phyloP scores from a whole-genome alignment of 2,329 filamentous ascomycete genomes.

The Lizonia empirigonia region DNA sequence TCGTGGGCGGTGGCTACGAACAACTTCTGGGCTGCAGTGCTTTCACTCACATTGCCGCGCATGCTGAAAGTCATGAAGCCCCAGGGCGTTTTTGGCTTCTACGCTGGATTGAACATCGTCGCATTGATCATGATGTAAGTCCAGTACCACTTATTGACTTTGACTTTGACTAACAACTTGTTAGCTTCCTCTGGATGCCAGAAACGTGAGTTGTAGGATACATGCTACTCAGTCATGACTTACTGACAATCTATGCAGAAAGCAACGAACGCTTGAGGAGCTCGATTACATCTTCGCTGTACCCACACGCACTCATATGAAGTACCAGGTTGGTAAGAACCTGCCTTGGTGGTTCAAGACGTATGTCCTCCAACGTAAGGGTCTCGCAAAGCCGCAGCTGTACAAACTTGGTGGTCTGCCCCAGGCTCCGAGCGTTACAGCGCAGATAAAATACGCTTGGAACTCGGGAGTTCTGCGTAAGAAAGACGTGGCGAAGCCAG shows the following conservation, averaged over 20 bases:
- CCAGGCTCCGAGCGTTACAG: slow-evolving; percentile 21
- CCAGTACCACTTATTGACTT: too few relatives aligned
- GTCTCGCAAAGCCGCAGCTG: slow-evolving; percentile 44
- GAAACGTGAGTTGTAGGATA: slow-evolving; percentile 41
- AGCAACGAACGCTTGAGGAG: slow-evolving; percentile 56
- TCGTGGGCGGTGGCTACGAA: slow-evolving; percentile 71
- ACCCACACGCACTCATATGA: slow-evolving; percentile 50
- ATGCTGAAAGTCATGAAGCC: slow-evolving; percentile 59
- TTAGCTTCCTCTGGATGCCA: slow-evolving; percentile 59
- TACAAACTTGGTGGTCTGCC: slow-evolving; percentile 46
- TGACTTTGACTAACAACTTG: slow-evolving; percentile 7
- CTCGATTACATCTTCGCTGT: slow-evolving; percentile 59
- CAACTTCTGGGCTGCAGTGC: slow-evolving; percentile 63
- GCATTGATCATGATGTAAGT: slow-evolving; percentile 64
- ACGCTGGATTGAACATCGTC: slow-evolving; percentile 63
- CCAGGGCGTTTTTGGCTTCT: slow-evolving; percentile 66
- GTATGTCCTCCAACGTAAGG: slow-evolving; percentile 49
- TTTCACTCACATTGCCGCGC: slow-evolving; percentile 67
- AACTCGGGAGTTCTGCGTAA: slow-evolving; percentile 27
- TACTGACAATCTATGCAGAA: slow-evolving; percentile 20
- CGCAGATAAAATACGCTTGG: slow-evolving; percentile 29
- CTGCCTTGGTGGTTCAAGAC: slow-evolving; percentile 56
- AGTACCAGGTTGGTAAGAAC: slow-evolving; percentile 35
- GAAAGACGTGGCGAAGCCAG: slow-evolving; percentile 24
- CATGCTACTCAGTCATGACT: background rate